These are phyloP conservation scores for Theobroma grandiflorum DNA, from an alignment of 441 rosid species.

Conservation along the genomic window DNA sequence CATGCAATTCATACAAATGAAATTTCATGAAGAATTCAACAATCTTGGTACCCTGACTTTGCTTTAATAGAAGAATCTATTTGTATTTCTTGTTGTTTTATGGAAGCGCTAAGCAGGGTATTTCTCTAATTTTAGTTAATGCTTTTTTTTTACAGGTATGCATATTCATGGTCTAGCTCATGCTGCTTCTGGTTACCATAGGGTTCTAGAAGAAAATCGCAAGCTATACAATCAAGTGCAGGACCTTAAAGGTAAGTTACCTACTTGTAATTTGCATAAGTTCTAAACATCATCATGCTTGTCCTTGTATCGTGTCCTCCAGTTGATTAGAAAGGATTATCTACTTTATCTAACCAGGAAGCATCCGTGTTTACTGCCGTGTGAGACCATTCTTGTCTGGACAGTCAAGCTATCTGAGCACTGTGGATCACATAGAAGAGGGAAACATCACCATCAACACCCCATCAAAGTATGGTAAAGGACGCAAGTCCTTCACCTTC, in stretches of 20 bases:
- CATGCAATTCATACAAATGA: constrained; percentile 86
- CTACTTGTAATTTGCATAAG: constrained; percentile 5
- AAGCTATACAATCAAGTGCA: constrained; percentile 76
- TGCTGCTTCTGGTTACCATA: constrained; percentile 74
- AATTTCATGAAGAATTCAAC: constrained; percentile 83
- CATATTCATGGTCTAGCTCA: constrained; percentile 65
- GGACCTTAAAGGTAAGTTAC: constrained; percentile 85
- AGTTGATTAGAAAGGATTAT: constrained; percentile 18
- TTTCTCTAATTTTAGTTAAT: constrained; percentile 23
- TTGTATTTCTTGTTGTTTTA: background rate
- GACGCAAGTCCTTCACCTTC: constrained; percentile 77
- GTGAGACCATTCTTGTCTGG: constrained; percentile 91
- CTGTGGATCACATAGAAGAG: constrained; percentile 76
- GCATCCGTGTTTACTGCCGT: constrained; percentile 94
- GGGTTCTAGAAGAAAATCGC: constrained; percentile 77
- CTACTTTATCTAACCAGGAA: constrained; percentile 57
- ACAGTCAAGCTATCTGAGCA: constrained; percentile 66
- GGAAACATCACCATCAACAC: constrained; percentile 68
- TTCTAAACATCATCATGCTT: constrained; percentile 17
- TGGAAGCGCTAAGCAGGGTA: background rate
- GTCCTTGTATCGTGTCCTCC: constrained; percentile 15
- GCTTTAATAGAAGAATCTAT: constrained; percentile 15
- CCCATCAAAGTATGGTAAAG: constrained; percentile 82
- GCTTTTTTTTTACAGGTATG: constrained; percentile 58
- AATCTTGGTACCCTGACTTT: constrained; percentile 61